Percentiles rank a stretch among this genome's conserved stretches.
These are phyloP conservation scores for Gentiana straminea DNA, from an alignment of 257 asterid species.

Conservation along the genomic window DNA sequence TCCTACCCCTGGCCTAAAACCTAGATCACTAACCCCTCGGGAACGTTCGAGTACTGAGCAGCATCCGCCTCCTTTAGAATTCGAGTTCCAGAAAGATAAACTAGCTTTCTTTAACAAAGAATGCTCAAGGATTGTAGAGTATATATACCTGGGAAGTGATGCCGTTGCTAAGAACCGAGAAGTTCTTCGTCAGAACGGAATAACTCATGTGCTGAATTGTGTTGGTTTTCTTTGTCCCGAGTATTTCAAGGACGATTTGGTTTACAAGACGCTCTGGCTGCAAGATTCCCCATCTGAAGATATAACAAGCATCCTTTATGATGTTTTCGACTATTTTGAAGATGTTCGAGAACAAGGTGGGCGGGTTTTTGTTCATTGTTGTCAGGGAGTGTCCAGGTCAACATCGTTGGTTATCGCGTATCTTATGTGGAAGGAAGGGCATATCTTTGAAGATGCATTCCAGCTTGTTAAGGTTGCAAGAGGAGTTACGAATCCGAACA, in stretches of 20 bases:
- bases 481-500: slow-evolving; percentile 83
- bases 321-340: slow-evolving; percentile 88
- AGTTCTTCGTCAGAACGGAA: slow-evolving; percentile 48
- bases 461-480: slow-evolving; percentile 74
- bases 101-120: slow-evolving; percentile 85
- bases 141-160: slow-evolving; percentile 76
- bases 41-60: slow-evolving; percentile 29
- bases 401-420: slow-evolving; percentile 91
- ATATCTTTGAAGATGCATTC: slow-evolving; percentile 79
- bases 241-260: slow-evolving; percentile 69
- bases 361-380: slow-evolving; percentile 85
- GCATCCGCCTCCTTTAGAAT: slow-evolving; percentile 33
- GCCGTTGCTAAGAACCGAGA: slow-evolving; percentile 70
- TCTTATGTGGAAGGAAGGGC: slow-evolving; percentile 87
- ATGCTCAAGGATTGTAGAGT: slow-evolving; percentile 73
- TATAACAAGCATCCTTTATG: slow-evolving; percentile 78
- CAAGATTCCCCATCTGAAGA: slow-evolving; percentile 91
- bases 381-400: slow-evolving; percentile 90
- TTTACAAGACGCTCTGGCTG: slow-evolving; percentile 89
- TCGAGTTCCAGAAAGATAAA: slow-evolving; percentile 54
- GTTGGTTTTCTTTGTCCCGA: slow-evolving; percentile 81
- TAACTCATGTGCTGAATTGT: slow-evolving; percentile 95
- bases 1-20: slow-evolving; percentile 62
- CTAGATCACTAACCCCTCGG: slow-evolving; percentile 37
- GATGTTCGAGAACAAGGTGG: slow-evolving; percentile 80